Evolutionary conservation across 306 rosid species (phyloP).

Genomic region (Begonia loranthoides): DNA sequence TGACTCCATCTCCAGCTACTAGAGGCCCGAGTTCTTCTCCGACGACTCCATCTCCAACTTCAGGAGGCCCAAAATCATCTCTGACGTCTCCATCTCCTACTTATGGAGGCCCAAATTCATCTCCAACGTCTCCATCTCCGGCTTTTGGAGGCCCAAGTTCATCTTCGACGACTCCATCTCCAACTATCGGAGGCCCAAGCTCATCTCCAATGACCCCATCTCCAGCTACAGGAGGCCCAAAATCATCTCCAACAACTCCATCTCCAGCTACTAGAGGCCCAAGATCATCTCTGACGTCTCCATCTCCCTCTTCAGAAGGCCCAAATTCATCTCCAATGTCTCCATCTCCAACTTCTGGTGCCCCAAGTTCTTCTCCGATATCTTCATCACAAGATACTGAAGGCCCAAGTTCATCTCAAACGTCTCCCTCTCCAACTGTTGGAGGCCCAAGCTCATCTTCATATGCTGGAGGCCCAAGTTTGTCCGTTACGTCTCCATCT

Average conservation of each 20-base stretch:
- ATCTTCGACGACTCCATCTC: conserved; percentile 2
- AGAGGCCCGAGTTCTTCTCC: neutral
- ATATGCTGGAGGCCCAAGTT: conserved; percentile 2
- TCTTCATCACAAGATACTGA: neutral
- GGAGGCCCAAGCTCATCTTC: neutral
- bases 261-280: neutral
- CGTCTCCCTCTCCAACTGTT: neutral
- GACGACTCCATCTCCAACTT: conserved; percentile 3
- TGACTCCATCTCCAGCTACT: neutral
- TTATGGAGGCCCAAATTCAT: neutral
- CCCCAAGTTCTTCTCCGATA: neutral
- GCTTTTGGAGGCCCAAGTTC: neutral
- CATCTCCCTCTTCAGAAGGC: conserved; percentile 1
- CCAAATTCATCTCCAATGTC: neutral
- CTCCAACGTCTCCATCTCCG: neutral
- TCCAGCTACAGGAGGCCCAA: neutral
- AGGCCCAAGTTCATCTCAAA: neutral
- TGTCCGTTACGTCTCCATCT: neutral
- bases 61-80: conserved; percentile 10
- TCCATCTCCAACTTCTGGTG: neutral
- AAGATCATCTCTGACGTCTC: neutral
- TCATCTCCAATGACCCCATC: neutral
- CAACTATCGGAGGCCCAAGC: neutral
- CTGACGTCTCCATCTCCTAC: neutral
- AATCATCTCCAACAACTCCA: neutral